phyloP scores from a whole-genome alignment of 331 rosid species.

The Arachis monticola region DNA sequence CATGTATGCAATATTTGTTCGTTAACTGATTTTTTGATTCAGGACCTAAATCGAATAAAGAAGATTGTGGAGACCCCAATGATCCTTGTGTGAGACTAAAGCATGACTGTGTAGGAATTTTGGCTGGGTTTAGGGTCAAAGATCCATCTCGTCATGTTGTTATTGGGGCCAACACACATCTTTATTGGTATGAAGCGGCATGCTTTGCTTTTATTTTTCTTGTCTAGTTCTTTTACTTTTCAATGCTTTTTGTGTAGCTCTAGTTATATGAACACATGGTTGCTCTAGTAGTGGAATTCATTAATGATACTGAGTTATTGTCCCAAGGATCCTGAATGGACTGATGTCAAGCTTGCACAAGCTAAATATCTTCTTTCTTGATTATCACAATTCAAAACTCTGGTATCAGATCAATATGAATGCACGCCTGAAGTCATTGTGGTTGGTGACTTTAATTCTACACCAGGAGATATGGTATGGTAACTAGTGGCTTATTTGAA shows the following conservation, averaged over 20 bases:
- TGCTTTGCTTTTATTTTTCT: conserved; percentile 17
- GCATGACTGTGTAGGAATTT: conserved; percentile 88
- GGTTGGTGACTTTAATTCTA: conserved; percentile 96
- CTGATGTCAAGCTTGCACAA: conserved; percentile 93
- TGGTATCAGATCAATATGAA: conserved; percentile 66
- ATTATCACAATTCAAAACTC: conserved; percentile 60
- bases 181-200: conserved; percentile 68
- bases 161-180: conserved; percentile 84
- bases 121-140: conserved; percentile 79
- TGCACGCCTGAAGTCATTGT: conserved; percentile 69
- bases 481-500: conserved; percentile 19
- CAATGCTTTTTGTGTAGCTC: conserved; percentile 12
- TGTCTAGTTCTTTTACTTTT: neutral
- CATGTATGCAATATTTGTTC: conserved; percentile 16
- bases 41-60: conserved; percentile 41
- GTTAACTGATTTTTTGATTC: conserved; percentile 44
- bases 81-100: conserved; percentile 80
- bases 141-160: conserved; percentile 55
- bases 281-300: conserved; percentile 26
- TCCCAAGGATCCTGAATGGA: conserved; percentile 88
- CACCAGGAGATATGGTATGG: conserved; percentile 91
- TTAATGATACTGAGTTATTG: conserved; percentile 30
- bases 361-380: conserved; percentile 82
- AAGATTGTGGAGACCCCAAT: conserved; percentile 70
- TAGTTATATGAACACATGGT: neutral